Base-by-base conservation (phyloP, 1,284 basidiomycete species). In the Leccinum solheimii region DNA sequence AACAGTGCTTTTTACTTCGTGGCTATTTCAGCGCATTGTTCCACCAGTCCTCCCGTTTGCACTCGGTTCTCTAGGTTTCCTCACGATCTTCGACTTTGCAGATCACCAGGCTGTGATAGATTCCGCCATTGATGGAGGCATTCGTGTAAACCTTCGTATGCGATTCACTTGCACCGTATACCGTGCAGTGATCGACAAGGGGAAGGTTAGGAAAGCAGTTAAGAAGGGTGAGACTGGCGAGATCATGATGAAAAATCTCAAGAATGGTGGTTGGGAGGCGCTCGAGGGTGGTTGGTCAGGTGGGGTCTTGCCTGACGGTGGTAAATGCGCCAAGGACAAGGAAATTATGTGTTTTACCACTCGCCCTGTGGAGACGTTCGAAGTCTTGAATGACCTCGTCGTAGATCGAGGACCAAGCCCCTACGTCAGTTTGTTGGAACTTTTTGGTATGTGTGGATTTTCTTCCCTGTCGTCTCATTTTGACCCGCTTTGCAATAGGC, bases 341-440 rank as follows among this genome's bases (percentile, higher is more conserved):
- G 94, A 98, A 78, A 97, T 99, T 66, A 96, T 93, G 90, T 99
- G 97, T 76, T 98, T 97, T 75, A 91, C 94, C 27, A 99, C 97
- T 1, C 80, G 95, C 57, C 93, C 97, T 0, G 94, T 91, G 43
- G 97, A 99, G 79, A 95, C 92, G 62, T 99, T 99, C 70, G 97
- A 99, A 78, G 95, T 99, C 26, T 78, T 99, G 65, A 99, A 99
- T 69, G 97, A 99, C 75, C 82, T 99, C 32, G 97, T 99, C 16
- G 96, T 99, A 36, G 97, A 99, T 75, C 86, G 97, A 59, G 97
- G 97, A 10, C 97, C 97, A 23, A 98, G 95, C 75, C 97, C 97
- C 5, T 99, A 96, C 76, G 96, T 99, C 73, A 96, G 93, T 70
- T 81, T 96, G 70, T 80, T 99, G 62, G 97, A 99, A 77, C 82